Evolutionary conservation across 1,139 yeast genomes (phyloP).

Genomic region (Taiozyma sp.): DNA sequence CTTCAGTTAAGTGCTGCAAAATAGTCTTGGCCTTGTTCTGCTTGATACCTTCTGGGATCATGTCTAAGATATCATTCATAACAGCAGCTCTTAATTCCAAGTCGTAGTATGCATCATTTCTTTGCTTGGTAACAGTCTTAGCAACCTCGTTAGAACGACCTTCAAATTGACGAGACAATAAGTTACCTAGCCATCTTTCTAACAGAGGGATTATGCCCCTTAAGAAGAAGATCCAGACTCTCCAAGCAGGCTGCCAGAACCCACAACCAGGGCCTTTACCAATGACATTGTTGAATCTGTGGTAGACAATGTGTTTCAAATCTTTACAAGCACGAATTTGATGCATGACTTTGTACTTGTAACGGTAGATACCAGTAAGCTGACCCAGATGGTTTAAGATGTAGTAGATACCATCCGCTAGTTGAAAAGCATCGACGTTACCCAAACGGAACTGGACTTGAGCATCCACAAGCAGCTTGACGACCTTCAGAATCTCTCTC

Average conservation of each 20-base stretch:
- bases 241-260: constrained; percentile 99
- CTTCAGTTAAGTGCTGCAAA: constrained; percentile 91
- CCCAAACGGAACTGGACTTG: constrained; percentile 91
- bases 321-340: constrained; percentile 96
- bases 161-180: constrained; percentile 90
- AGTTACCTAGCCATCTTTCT: constrained; percentile 93
- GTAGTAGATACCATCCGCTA: constrained; percentile 92
- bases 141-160: constrained; percentile 94
- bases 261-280: constrained; percentile 99
- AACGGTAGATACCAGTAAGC: constrained; percentile 92
- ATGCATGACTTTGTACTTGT: constrained; percentile 97
- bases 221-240: constrained; percentile 90
- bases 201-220: constrained; percentile 91
- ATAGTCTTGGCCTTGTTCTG: constrained; percentile 85
- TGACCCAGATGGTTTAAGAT: constrained; percentile 92
- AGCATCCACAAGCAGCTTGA: constrained; percentile 85
- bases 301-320: constrained; percentile 84
- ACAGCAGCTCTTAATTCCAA: constrained; percentile 91
- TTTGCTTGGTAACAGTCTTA: constrained; percentile 90
- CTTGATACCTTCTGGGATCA: constrained; percentile 94
- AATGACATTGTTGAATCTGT: constrained; percentile 70
- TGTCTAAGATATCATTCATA: constrained; percentile 91
- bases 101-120: constrained; percentile 94
- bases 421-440: constrained; percentile 85
- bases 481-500: constrained; percentile 78